Evolutionary conservation across 2,329 filamentous ascomycete genomes (phyloP).

Genomic region (Ophiostoma quercus): DNA sequence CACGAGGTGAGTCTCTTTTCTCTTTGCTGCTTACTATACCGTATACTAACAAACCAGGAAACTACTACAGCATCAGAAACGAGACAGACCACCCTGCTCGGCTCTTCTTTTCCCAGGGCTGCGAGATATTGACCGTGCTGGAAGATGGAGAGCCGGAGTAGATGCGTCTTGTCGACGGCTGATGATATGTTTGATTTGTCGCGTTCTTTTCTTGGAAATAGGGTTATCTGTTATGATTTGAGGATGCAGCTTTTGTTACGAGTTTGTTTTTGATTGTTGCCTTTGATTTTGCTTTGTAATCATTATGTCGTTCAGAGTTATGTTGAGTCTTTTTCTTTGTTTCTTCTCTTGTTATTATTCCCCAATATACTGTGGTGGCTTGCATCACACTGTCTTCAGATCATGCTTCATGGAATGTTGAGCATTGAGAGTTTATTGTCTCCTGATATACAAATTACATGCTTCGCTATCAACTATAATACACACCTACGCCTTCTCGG

Average conservation of each 20-base stretch:
- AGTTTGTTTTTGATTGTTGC: too few species aligned
- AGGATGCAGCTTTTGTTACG: neutral
- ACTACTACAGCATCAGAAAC: constrained; percentile 88
- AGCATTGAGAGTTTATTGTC: neutral
- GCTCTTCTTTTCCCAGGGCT: constrained; percentile 90
- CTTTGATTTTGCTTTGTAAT: neutral
- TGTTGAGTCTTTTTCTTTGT: neutral
- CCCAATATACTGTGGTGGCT: neutral
- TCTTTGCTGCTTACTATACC: constrained; percentile 18
- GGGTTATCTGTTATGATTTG: neutral
- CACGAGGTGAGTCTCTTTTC: constrained; percentile 63
- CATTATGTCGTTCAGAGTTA: neutral
- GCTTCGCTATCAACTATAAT: too few species aligned
- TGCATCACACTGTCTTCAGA: neutral
- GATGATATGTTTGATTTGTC: neutral
- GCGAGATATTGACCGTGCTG: constrained; percentile 45
- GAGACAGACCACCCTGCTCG: constrained; percentile 65
- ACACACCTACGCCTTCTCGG: constrained; percentile 29
- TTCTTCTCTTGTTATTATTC: neutral
- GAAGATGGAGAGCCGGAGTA: constrained; percentile 25
- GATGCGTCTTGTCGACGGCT: neutral
- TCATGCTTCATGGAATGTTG: neutral
- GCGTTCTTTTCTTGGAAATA: constrained; percentile 1
- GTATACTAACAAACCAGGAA: constrained; percentile 53
- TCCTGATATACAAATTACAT: neutral